Conservation (phyloP, 257 asterid species). For the Solanum verrucosum region DNA sequence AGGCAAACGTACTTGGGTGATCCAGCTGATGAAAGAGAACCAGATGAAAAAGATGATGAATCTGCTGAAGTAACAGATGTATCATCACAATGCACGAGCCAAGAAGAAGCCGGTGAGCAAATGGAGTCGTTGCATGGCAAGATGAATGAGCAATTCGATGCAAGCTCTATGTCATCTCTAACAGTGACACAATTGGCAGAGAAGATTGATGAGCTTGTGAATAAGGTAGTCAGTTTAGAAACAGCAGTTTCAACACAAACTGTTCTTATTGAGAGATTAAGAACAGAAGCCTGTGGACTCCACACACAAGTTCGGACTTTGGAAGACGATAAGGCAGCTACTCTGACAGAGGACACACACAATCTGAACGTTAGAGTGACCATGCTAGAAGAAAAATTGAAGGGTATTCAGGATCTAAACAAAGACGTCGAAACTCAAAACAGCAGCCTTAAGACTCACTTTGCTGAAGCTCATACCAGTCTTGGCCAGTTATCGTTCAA, state of each 20-base stretch:
- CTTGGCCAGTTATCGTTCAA: conserved; percentile 50
- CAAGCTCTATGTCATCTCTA: conserved; percentile 16
- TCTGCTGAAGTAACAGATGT: neutral
- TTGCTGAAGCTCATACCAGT: conserved; percentile 46
- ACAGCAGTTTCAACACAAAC: conserved; percentile 72
- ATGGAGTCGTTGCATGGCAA: conserved; percentile 10
- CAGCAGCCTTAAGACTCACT: conserved; percentile 40
- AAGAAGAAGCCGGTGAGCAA: conserved; percentile 6
- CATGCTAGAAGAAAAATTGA: conserved; percentile 59
- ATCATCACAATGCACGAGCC: neutral
- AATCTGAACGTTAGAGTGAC: conserved; percentile 35
- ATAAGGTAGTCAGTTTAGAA: conserved; percentile 65
- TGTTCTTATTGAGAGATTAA: conserved; percentile 51
- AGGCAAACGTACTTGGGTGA: conserved; percentile 18
- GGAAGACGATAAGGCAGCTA: conserved; percentile 48
- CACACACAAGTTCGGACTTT: conserved; percentile 40
- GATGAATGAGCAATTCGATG: conserved; percentile 12
- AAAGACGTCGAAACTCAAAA: conserved; percentile 50
- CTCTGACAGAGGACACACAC: conserved; percentile 18
- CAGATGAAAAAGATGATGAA: neutral
- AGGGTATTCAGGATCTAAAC: conserved; percentile 41
- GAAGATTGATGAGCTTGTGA: conserved; percentile 76
- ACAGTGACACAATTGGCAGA: conserved; percentile 69
- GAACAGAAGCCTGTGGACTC: conserved; percentile 56
- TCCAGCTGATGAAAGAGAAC: conserved; percentile 9